Evolutionary conservation across 129 eudicot genomes (phyloP), one percentile per base, ranked within the genome.

Genomic region (Sambucus nigra): DNA sequence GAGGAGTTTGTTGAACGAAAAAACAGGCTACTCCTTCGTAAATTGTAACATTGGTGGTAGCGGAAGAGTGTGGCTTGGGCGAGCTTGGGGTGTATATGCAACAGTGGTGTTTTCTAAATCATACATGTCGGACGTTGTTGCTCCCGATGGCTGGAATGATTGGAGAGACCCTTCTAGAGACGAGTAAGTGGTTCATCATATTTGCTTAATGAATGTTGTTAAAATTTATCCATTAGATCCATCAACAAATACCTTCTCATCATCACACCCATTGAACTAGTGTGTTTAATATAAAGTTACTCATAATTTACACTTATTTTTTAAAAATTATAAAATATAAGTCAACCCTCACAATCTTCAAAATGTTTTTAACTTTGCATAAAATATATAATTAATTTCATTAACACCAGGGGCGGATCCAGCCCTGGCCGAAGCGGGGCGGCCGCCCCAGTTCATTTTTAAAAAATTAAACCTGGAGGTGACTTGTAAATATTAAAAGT

Each of bases 71-170:
- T 91, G 88, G 98, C 86, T 91, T 4, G 98, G 98, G 12, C 72
- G 98, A 57, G 95, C 98, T 6, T 91, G 98, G 98, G 94, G 98
- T 25, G 49, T 60, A 47, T 91, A 81, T 62, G 79, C 98, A 1
- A 91, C 84, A 2, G 82, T 73, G 9, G 75, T 91, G 26, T 91
- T 84, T 60, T 53, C 86, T 7, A 81, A 72, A 53, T 73, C 94
- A 22, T 66, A 76, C 52, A 84, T 91, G 98, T 71, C 86, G 7
- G 63, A 70, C n/a, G 83, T 85, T 23, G 80, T 91, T 27, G 56
- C 94, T 31, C 44, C 79, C 21, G 95, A 91, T 39, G 98, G 98
- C 10, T 91, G 98, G 98, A 76, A 91, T 70, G 84, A 91, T 25
- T 85, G 95, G 95, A 70, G 54, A 57, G 97, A 89, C 24, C 42